phyloP scores from a whole-genome alignment of 331 rosid species.

The Stylosanthes scabra region DNA sequence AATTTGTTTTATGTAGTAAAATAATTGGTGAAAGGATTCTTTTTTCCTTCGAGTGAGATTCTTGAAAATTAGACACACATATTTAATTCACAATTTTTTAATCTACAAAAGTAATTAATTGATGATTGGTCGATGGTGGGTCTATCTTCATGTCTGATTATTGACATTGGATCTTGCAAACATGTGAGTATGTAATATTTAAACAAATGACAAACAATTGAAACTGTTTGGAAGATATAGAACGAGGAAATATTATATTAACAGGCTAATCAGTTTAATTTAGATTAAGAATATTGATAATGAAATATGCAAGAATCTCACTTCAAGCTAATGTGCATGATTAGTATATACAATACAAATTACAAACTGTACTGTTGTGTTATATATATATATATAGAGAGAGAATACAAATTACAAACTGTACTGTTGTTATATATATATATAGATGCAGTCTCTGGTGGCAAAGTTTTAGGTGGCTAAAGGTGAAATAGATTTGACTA shows the following conservation, averaged over 20 bases:
- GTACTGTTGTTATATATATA: too few relatives aligned
- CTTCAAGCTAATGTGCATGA: not conserved
- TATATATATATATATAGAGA: too few relatives aligned
- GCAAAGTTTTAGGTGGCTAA: too few relatives aligned
- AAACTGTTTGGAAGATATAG: not conserved
- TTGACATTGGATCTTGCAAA: conserved; percentile 28
- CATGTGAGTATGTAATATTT: not conserved
- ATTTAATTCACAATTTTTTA: not conserved
- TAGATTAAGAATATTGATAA: conserved; percentile 5
- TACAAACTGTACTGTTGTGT: too few relatives aligned
- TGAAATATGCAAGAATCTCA: not conserved
- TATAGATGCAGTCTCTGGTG: too few relatives aligned
- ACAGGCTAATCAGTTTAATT: not conserved
- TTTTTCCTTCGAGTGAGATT: not conserved
- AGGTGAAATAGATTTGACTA: too few relatives aligned
- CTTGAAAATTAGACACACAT: too few relatives aligned
- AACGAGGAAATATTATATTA: not conserved
- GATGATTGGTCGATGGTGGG: not conserved
- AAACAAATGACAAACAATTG: conserved; percentile 6
- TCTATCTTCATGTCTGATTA: not conserved
- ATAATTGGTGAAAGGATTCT: not conserved
- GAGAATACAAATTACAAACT: too few relatives aligned
- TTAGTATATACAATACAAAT: not conserved
- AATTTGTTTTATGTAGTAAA: conserved; percentile 20
- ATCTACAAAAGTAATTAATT: not conserved